These are phyloP conservation scores for Teratosphaeriaceae sp. DNA, from an alignment of 2,329 filamentous ascomycete genomes.

Conservation along the genomic window DNA sequence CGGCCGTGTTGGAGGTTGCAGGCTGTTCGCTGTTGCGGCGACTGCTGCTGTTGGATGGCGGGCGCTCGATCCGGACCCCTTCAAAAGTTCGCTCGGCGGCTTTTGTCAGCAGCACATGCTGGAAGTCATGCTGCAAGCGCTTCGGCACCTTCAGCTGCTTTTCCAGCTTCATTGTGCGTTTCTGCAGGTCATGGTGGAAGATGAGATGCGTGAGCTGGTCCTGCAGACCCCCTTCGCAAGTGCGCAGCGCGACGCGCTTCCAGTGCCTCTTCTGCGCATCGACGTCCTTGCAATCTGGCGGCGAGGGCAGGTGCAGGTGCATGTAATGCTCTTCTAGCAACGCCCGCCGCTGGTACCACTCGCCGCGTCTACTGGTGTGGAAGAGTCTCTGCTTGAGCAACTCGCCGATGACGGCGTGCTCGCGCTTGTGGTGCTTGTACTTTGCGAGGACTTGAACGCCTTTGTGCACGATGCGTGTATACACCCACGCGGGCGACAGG, in stretches of 20 bases:
- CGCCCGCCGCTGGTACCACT: conserved; percentile 95
- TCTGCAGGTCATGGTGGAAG: conserved; percentile 91
- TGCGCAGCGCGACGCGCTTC: conserved; percentile 67
- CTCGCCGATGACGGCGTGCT: conserved; percentile 67
- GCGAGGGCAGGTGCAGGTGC: conserved; percentile 51
- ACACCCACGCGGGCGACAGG: conserved; percentile 87
- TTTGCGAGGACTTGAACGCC: conserved; percentile 70
- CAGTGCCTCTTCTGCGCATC: conserved; percentile 73
- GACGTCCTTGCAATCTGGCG: conserved; percentile 37
- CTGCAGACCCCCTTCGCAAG: conserved; percentile 80
- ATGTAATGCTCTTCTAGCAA: conserved; percentile 95
- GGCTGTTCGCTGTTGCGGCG: conserved; percentile 28
- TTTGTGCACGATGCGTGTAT: conserved; percentile 90
- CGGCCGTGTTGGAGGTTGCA: conserved; percentile 33
- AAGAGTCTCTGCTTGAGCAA: conserved; percentile 77
- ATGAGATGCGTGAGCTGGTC: conserved; percentile 87
- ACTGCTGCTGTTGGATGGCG: conserved; percentile 12
- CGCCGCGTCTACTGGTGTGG: conserved; percentile 73
- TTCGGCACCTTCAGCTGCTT: conserved; percentile 74
- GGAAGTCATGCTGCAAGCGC: conserved; percentile 86
- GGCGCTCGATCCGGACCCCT: conserved; percentile 62
- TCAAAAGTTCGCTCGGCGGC: conserved; percentile 68
- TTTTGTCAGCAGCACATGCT: conserved; percentile 70
- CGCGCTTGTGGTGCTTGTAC: conserved; percentile 70
- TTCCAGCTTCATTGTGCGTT: conserved; percentile 86